Evolutionary conservation across 768 basidiomycete species (phyloP).

Genomic region (Scleroderma bovista): DNA sequence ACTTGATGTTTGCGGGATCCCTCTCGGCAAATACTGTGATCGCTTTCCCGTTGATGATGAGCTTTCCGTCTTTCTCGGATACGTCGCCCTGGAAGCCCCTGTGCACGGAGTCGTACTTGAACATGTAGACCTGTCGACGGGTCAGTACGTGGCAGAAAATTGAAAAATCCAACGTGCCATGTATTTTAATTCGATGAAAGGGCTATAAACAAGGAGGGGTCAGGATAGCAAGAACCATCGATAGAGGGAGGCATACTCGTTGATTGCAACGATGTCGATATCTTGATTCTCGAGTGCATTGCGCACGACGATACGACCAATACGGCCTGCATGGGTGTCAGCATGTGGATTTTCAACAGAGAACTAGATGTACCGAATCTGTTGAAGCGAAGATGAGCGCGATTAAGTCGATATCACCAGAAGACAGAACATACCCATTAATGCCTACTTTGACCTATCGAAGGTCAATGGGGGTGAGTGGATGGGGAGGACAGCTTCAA

Average conservation of each 20-base stretch:
- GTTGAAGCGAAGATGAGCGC: constrained; percentile 3
- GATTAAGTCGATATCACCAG: constrained; percentile 10
- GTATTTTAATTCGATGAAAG: constrained; percentile 96
- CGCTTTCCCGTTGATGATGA: constrained; percentile 72
- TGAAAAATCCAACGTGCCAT: constrained; percentile 54
- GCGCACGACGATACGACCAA: constrained; percentile 96
- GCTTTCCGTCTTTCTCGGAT: constrained; percentile 82
- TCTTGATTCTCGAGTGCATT: constrained; percentile 78
- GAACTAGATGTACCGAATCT: constrained; percentile 61
- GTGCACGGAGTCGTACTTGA: constrained; percentile 95
- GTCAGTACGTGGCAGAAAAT: neutral
- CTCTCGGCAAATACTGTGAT: constrained; percentile 80
- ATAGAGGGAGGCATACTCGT: constrained; percentile 62
- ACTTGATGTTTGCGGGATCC: constrained; percentile 81
- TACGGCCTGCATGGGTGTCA: constrained; percentile 62
- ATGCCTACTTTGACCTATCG: constrained; percentile 85
- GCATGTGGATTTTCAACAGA: neutral
- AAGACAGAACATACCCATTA: constrained; percentile 67
- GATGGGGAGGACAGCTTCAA: neutral
- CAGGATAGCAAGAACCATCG: neutral
- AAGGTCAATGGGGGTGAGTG: neutral
- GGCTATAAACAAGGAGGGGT: constrained; percentile 42
- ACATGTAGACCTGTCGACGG: constrained; percentile 81
- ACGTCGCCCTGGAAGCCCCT: constrained; percentile 87
- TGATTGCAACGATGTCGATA: constrained; percentile 87